Evolutionary conservation across 345 rosid genomes (phyloP).

Genomic region (Brassica juncea): DNA sequence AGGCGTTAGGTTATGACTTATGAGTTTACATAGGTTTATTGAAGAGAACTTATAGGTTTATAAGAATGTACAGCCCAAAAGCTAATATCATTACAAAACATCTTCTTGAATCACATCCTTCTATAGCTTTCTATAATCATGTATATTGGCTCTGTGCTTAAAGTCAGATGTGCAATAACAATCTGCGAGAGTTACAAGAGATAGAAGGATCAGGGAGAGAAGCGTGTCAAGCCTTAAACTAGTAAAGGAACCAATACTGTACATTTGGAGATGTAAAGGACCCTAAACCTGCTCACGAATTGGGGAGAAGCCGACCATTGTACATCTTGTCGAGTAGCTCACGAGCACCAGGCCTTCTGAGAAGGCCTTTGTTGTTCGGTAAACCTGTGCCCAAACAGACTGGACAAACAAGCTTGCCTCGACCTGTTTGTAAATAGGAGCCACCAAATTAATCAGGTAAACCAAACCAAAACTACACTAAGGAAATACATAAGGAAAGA

Average conservation of each 20-base stretch:
- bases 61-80: neutral
- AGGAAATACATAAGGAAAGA: constrained; percentile 3
- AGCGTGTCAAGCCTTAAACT: neutral
- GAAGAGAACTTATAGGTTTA: neutral
- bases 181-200: constrained; percentile 4
- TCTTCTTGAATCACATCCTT: neutral
- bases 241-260: neutral
- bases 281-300: constrained; percentile 49
- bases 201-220: constrained; percentile 5
- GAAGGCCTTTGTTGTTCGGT: constrained; percentile 92
- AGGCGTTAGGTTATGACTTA: neutral
- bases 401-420: constrained; percentile 94
- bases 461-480: neutral
- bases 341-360: constrained; percentile 82
- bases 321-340: constrained; percentile 92
- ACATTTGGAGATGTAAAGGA: neutral
- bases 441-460: neutral
- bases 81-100: constrained; percentile 9
- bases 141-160: constrained; percentile 10
- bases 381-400: constrained; percentile 91
- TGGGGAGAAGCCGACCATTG: constrained; percentile 79
- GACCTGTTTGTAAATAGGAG: constrained; percentile 53
- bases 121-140: constrained; percentile 5
- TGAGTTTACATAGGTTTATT: neutral
- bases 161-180: constrained; percentile 6